Evolutionary conservation across 2,329 filamentous ascomycete genomes (phyloP), one percentile per base, ranked within the genome.

Genomic region (Phyllosticta paracitricarpa): DNA sequence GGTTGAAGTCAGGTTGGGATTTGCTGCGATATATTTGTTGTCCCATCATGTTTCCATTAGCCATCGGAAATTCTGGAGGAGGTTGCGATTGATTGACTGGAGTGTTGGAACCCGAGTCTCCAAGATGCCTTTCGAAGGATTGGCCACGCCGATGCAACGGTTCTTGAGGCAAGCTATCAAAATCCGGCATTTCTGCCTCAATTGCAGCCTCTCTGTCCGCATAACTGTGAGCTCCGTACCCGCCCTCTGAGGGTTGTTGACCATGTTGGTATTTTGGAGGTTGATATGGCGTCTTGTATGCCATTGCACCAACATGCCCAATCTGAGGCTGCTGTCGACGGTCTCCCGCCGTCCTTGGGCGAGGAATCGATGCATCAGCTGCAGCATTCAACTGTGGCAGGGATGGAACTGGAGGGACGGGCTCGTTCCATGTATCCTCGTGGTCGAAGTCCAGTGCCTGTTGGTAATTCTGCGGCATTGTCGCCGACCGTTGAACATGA

Each of bases 181-280:
- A 86, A 65, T 87, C 81, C 2, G 84, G 84, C 82, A 86, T 85
- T 56, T 85, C 83, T 19, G 78, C 77, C 56, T 83, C 80, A 57
- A 77, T 74, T 56, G 75, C 73, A 57, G 74, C 72, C 48, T 76
- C 76, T 14, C 12, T 58, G 71, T 33, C 54, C 19, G 28, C 28
- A 7, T 57, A 54, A 14, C 40, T 12, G 25, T 52, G 53, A 67
- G 35, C 71, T 61, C 64, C 66, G 65, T 64, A 67, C 19, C 65
- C 56, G 51, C 66, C 66, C 25, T 68, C 56, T 26, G 56, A 55
- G 2, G 61, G 59, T 5, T 54, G 59, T 67, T 48, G 71, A 60
- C 64, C 66, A 65, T 64, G 68, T 24, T 65, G 58, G 51, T 66
- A 66, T 26, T 68, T 59, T 26, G 58, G 58, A 1, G 61, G 59